These are phyloP conservation scores for Sisymbrium irio DNA, from an alignment of 345 rosid species.

Conservation along the genomic window DNA sequence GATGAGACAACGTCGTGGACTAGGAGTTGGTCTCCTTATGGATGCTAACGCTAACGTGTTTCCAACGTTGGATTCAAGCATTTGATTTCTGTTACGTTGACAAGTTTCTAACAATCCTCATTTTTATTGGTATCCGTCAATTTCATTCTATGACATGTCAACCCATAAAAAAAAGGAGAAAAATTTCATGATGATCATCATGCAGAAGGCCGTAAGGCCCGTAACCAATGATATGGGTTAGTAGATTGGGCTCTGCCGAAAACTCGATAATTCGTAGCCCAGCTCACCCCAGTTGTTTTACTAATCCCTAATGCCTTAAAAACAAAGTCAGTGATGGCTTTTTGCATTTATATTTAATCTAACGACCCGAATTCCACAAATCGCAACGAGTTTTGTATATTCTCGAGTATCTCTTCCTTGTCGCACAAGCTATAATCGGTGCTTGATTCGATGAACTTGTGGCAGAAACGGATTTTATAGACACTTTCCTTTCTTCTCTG, in stretches of 20 bases:
- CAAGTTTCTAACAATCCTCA: conserved; percentile 15
- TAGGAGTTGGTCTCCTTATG: conserved; percentile 20
- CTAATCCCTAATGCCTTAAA: no score
- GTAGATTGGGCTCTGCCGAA: not conserved
- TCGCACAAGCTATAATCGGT: not conserved
- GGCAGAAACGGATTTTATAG: not conserved
- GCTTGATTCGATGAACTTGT: not conserved
- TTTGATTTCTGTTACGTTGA: not conserved
- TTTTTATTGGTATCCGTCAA: conserved; percentile 2
- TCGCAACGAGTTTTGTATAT: not conserved
- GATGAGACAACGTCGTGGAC: conserved; percentile 25
- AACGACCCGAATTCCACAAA: not conserved
- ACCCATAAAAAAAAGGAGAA: not conserved
- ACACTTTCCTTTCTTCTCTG: not conserved
- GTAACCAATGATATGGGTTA: not conserved
- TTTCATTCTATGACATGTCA: conserved; percentile 1
- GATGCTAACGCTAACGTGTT: conserved; percentile 20
- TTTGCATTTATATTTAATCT: not conserved
- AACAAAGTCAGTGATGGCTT: no score
- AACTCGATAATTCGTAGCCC: not conserved
- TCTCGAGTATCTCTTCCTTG: not conserved
- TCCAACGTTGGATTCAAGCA: conserved; percentile 7
- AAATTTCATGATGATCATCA: not conserved
- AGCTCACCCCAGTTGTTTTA: not conserved
- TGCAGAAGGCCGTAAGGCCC: not conserved